Evolutionary conservation across 2,329 filamentous ascomycete species (phyloP).

Genomic region (Apiospora marii): DNA sequence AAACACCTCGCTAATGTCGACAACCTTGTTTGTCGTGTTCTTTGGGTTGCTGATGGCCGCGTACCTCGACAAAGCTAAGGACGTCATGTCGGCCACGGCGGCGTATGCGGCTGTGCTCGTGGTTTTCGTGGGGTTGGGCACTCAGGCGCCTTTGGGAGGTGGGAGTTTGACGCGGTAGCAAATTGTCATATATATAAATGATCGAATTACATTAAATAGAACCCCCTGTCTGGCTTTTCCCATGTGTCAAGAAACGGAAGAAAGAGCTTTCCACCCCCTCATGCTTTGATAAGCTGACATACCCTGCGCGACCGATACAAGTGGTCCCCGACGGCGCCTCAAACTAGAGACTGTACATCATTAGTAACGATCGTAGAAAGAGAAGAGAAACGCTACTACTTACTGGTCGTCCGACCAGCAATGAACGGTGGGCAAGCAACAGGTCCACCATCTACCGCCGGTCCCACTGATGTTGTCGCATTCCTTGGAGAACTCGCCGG

Average conservation of each 20-base stretch:
- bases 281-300: no score
- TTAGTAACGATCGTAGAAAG: not conserved
- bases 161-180: not conserved
- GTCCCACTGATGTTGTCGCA: not conserved
- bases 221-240: no score
- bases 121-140: slow-evolving; percentile 30
- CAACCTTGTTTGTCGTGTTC: slow-evolving; percentile 31
- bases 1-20: slow-evolving; percentile 27
- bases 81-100: slow-evolving; percentile 33
- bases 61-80: slow-evolving; percentile 27
- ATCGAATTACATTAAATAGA: no score
- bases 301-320: no score
- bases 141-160: not conserved
- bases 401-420: not conserved
- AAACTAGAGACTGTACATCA: no score
- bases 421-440: not conserved
- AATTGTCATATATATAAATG: no score
- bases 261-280: no score
- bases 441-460: not conserved
- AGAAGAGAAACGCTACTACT: not conserved
- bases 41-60: slow-evolving; percentile 33
- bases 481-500: not conserved
- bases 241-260: no score
- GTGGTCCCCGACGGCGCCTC: no score
- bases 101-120: slow-evolving; percentile 32